A percentile compares a stretch with the other conserved stretches of the same genome.
Evolutionary conservation across 805 yeast genomes (phyloP).

Genomic region (Starmera amethionina): DNA sequence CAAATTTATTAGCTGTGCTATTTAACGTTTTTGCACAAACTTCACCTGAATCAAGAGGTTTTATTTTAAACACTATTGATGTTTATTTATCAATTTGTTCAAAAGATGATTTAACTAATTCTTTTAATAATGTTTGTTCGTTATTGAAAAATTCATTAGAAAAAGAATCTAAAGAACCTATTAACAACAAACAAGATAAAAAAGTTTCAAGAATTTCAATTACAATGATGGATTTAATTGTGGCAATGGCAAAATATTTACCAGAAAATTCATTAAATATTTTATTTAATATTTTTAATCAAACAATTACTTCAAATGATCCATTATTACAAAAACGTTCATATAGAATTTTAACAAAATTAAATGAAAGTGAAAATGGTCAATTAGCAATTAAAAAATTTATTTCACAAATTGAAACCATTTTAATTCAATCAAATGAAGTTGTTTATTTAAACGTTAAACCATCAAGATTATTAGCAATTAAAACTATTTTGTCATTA

Average conservation of each 20-base stretch:
- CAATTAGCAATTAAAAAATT: constrained; percentile 39
- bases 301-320: constrained; percentile 49
- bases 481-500: constrained; percentile 47
- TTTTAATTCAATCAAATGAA: constrained; percentile 48
- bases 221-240: constrained; percentile 87
- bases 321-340: constrained; percentile 81
- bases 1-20: constrained; percentile 75
- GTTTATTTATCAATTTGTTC: constrained; percentile 64
- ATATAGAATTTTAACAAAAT: constrained; percentile 63
- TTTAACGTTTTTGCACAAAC: constrained; percentile 93
- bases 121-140: constrained; percentile 81
- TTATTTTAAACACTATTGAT: constrained; percentile 78
- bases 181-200: constrained; percentile 20
- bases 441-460: constrained; percentile 65
- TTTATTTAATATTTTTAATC: constrained; percentile 65
- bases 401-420: constrained; percentile 47
- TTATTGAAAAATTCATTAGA: constrained; percentile 69
- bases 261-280: constrained; percentile 65
- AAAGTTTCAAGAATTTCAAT: constrained; percentile 46
- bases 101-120: constrained; percentile 53
- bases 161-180: constrained; percentile 29
- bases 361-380: constrained; percentile 65
- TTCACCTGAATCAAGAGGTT: constrained; percentile 72
- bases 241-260: constrained; percentile 77
- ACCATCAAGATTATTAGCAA: constrained; percentile 66